Conservation (phyloP, 2,329 filamentous ascomycete species). For the Apiospora marii region DNA sequence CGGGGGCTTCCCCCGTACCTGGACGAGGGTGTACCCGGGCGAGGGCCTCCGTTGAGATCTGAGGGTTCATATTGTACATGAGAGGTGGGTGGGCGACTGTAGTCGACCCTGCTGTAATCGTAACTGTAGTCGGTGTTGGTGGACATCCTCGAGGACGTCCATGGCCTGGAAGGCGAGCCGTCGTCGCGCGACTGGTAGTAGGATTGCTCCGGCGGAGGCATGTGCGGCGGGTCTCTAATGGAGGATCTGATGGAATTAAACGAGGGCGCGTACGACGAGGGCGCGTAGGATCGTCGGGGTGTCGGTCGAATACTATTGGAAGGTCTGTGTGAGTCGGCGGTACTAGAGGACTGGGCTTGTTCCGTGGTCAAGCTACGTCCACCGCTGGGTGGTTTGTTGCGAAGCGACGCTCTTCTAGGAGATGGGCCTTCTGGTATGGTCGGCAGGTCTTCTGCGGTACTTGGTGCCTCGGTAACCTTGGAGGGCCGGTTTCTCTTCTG, state of each 20-base stretch:
- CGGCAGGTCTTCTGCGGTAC: conserved; percentile 53
- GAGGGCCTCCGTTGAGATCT: conserved; percentile 87
- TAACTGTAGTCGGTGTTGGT: conserved; percentile 67
- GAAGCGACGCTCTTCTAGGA: conserved; percentile 48
- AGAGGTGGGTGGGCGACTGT: conserved; percentile 74
- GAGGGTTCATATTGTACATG: conserved; percentile 82
- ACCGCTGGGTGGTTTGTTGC: conserved; percentile 38
- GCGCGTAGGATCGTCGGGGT: conserved; percentile 57
- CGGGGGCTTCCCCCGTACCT: conserved; percentile 88
- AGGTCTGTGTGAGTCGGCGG: conserved; percentile 50
- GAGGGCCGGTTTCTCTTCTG: conserved; percentile 50
- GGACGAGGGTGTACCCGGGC: conserved; percentile 90
- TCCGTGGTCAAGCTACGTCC: conserved; percentile 28
- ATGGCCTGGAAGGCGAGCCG: conserved; percentile 64
- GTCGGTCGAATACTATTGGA: conserved; percentile 54
- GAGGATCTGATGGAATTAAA: conserved; percentile 55
- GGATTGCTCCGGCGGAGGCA: conserved; percentile 69
- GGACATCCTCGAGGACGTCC: conserved; percentile 61
- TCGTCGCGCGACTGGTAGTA: conserved; percentile 64
- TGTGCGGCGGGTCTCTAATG: conserved; percentile 64
- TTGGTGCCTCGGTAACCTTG: conserved; percentile 40
- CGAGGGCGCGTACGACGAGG: conserved; percentile 46
- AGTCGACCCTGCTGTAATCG: conserved; percentile 75
- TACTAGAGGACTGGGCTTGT: conserved; percentile 32
- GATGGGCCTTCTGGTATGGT: conserved; percentile 60